Conservation (phyloP, 257 asterid genomes). For the Penstemon newberryi region DNA sequence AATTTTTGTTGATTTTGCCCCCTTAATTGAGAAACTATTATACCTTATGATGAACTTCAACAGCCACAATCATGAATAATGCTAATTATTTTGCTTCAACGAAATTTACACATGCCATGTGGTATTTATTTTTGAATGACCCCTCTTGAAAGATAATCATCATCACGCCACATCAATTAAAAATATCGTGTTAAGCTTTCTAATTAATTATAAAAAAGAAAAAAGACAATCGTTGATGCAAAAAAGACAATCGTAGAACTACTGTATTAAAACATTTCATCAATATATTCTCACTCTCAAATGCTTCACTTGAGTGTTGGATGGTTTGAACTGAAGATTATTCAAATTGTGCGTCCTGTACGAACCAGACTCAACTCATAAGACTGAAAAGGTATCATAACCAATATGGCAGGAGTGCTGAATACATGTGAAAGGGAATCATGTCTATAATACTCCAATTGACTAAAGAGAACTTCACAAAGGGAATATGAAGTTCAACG, state of each 20-base stretch:
- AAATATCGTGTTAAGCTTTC: too few relatives aligned
- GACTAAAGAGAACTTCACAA: not conserved
- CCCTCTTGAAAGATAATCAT: slow-evolving; percentile 28
- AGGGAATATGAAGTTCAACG: not conserved
- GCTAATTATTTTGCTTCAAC: slow-evolving; percentile 5
- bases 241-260: too few relatives aligned
- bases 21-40: slow-evolving; percentile 13
- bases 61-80: slow-evolving; percentile 31
- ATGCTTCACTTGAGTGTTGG: too few relatives aligned
- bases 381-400: not conserved
- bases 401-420: not conserved
- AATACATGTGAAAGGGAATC: not conserved
- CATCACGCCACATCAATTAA: slow-evolving; percentile 10
- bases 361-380: too few relatives aligned
- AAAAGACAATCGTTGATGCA: too few relatives aligned
- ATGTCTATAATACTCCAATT: not conserved
- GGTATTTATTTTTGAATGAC: slow-evolving; percentile 33
- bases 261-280: too few relatives aligned
- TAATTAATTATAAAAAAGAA: too few relatives aligned
- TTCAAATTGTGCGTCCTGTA: not conserved
- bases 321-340: not conserved
- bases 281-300: too few relatives aligned
- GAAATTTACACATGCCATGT: slow-evolving; percentile 30
- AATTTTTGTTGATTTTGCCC: not conserved
- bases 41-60: slow-evolving; percentile 28